Evolutionary conservation across 2,329 filamentous ascomycete species (phyloP), one percentile per base, ranked within the genome.

Genomic region (Diplodia sapinea): DNA sequence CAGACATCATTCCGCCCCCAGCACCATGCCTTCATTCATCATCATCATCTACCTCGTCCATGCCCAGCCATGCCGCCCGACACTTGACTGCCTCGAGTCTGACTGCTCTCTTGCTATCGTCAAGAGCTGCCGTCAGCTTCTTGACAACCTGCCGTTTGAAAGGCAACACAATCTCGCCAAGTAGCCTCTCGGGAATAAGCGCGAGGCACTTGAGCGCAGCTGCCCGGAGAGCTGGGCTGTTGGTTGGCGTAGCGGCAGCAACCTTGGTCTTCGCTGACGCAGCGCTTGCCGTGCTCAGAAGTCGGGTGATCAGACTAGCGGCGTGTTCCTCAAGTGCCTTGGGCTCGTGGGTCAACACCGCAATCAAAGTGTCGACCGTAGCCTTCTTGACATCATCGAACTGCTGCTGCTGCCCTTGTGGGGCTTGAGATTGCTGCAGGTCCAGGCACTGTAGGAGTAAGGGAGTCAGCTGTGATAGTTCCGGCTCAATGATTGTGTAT

Each of bases 361-460:
- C 82, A 13, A 82, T 82, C 5, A 90, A 80, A 1, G 86, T 89
- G 13, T 84, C 82, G 31, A 91, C 82, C 0, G 87, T 88, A 4
- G 86, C 86, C 66, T 83, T 80, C 71, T 89, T 89, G 69, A 89
- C 85, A 12, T 80, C 79, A 2, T 83, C 82, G 26, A 79, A 73
- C 3, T 74, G 73, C 66, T 80, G 64, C 4, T 63, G 59, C 26
- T 63, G 59, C 7, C 59, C 29, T 17, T 23, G 20, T 7, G 47
- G 59, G 4, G 47, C 59, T 20, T 51, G 29, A 23, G 78, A 73
- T 3, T 74, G 73, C 67, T 80, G 65, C 3, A 88, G 80, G 71
- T 90, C 88, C 5, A 91, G 82, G 38, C 83, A 86, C 73, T 90
- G 88, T 0, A 91, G 80, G 20, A 91, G 82, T 0, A 90, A 80